A percentile compares a stretch with the other conserved stretches of the same genome.
Conservation (phyloP, 805 yeast species). For the Candida nanaspora region DNA sequence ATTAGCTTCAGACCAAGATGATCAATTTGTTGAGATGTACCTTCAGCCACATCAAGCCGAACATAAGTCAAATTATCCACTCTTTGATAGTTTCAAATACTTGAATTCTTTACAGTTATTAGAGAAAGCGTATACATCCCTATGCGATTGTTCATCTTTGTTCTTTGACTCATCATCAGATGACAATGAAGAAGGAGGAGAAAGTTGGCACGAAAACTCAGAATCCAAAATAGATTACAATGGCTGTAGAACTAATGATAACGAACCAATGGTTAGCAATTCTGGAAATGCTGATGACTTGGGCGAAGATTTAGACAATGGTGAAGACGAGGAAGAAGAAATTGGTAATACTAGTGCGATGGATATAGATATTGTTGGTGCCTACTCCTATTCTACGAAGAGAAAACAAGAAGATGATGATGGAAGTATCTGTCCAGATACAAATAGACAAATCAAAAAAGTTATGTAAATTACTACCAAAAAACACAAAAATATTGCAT, state of each 20-base stretch:
- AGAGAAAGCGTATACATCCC: conserved; percentile 23
- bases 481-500: background rate
- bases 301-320: conserved; percentile 18
- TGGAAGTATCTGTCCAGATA: too few relatives aligned
- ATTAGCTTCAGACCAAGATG: background rate
- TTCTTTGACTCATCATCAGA: conserved; percentile 25
- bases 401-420: conserved; percentile 14
- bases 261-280: conserved; percentile 3
- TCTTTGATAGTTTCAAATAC: background rate
- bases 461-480: background rate
- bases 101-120: conserved; percentile 1
- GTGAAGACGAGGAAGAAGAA: conserved; percentile 20
- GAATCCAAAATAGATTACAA: background rate
- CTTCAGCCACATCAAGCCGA: background rate
- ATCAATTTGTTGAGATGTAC: conserved; percentile 1
- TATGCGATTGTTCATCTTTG: conserved; percentile 31
- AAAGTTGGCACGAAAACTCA: too few relatives aligned
- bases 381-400: conserved; percentile 10
- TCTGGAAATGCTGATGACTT: conserved; percentile 22
- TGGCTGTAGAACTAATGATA: background rate
- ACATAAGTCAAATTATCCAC: background rate
- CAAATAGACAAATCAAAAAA: too few relatives aligned
- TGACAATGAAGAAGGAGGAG: conserved; percentile 3
- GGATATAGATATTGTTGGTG: conserved; percentile 21
- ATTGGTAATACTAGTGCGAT: conserved; percentile 16